Percentiles rank a stretch among this genome's conserved stretches.
Evolutionary conservation across 2,329 filamentous ascomycete genomes (phyloP).

Genomic region (Penicillium crustosum): DNA sequence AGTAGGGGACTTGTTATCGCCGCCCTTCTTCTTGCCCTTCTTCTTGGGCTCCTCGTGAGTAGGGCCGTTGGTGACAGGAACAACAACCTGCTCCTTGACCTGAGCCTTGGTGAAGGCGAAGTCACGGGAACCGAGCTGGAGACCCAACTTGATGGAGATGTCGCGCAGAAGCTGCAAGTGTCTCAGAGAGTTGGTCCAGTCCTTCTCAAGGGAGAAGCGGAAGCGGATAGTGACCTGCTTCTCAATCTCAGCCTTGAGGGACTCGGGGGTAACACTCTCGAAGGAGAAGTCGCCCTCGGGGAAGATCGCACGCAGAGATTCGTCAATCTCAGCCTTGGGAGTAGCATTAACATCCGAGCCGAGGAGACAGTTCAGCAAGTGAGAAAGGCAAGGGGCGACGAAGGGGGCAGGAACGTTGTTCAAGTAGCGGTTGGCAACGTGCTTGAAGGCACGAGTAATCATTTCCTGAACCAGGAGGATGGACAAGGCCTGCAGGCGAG

Average conservation of each 20-base stretch:
- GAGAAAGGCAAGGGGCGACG: conserved; percentile 74
- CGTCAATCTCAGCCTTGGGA: conserved; percentile 75
- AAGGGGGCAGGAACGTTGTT: conserved; percentile 77
- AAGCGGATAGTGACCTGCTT: conserved; percentile 72
- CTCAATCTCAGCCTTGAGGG: conserved; percentile 67
- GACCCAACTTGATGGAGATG: conserved; percentile 80
- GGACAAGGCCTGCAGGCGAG: conserved; percentile 73
- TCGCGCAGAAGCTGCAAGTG: conserved; percentile 86
- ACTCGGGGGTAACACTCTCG: conserved; percentile 72
- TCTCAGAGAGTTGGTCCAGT: conserved; percentile 68
- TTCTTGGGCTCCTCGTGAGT: conserved; percentile 47
- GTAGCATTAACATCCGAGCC: conserved; percentile 73
- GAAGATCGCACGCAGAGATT: conserved; percentile 72
- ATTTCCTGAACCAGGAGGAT: conserved; percentile 85
- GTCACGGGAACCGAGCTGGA: conserved; percentile 79
- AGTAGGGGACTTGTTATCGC: conserved; percentile 50
- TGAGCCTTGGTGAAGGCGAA: conserved; percentile 64
- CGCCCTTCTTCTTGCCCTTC: conserved; percentile 59
- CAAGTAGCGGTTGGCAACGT: conserved; percentile 76
- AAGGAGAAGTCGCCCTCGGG: conserved; percentile 79
- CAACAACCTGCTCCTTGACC: conserved; percentile 35
- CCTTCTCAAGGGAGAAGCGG: conserved; percentile 67
- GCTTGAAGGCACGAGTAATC: conserved; percentile 94
- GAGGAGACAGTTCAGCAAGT: conserved; percentile 90
- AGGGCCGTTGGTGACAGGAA: conserved; percentile 38